Evolutionary conservation across 208 protist species (phyloP).

Genomic region (Strigomonas galati): DNA sequence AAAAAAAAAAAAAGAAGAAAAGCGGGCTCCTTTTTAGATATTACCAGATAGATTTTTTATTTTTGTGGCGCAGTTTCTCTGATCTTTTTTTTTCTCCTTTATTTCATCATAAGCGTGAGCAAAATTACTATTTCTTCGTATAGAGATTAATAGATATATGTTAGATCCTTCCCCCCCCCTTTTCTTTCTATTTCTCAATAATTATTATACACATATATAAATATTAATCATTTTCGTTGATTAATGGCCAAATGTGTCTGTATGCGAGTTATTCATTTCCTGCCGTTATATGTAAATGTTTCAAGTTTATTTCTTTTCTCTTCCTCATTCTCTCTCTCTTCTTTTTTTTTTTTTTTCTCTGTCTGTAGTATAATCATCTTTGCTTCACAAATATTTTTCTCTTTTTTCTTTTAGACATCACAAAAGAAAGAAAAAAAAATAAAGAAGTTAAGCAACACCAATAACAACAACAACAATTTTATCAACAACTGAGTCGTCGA

Average conservation of each 20-base stretch:
- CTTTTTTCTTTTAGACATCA: constrained; percentile 2
- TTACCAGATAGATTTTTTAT: constrained; percentile 5
- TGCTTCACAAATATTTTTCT: constrained; percentile 14
- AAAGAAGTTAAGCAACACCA: background rate
- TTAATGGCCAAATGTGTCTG: too few species aligned
- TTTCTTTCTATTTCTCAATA: constrained; percentile 13
- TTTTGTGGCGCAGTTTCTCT: background rate
- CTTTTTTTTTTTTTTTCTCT: background rate
- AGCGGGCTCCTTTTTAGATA: background rate
- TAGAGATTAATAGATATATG: background rate
- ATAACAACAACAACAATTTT: constrained; percentile 13
- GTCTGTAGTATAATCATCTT: constrained; percentile 5
- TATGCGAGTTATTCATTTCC: too few species aligned
- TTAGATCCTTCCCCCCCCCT: constrained; percentile 3
- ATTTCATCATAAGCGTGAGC: too few species aligned
- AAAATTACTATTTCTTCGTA: background rate
- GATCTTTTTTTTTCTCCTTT: background rate
- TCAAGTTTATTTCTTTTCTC: constrained; percentile 5
- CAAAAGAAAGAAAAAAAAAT: too few species aligned
- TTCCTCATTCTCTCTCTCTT: background rate
- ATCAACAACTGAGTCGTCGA: too few species aligned
- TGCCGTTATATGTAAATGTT: too few species aligned
- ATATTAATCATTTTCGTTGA: too few species aligned
- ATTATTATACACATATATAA: too few species aligned
- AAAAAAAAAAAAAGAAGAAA: constrained; percentile 14